Evolutionary conservation across 257 asterid species (phyloP).

Genomic region (Misopates orontium): DNA sequence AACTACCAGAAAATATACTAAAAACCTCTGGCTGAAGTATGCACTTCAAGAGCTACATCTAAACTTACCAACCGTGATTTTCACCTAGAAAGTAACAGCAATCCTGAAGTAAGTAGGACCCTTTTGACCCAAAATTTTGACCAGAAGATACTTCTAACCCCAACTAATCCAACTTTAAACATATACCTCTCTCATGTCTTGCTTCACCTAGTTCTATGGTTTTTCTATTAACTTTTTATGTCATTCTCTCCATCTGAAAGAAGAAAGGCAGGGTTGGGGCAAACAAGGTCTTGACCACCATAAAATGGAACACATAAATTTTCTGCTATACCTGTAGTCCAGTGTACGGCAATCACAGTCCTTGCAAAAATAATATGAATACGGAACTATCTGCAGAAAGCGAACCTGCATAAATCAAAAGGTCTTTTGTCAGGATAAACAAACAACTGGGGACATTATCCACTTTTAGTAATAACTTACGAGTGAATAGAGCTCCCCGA

Average conservation of each 20-base stretch:
- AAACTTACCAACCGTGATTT: not conserved
- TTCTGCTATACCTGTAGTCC: slow-evolving; percentile 69
- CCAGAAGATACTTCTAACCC: slow-evolving; percentile 14
- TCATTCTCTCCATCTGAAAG: not conserved
- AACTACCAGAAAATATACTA: not conserved
- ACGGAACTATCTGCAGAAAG: slow-evolving; percentile 80
- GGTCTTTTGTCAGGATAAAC: slow-evolving; percentile 22
- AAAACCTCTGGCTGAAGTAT: slow-evolving; percentile 4
- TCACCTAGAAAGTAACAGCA: not conserved
- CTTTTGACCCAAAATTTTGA: not conserved
- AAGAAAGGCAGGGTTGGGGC: slow-evolving; percentile 6
- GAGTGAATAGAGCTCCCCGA: slow-evolving; percentile 97
- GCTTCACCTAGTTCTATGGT: not conserved
- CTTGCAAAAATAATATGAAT: slow-evolving; percentile 89
- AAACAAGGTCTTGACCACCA: slow-evolving; percentile 3
- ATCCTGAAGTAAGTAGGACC: not conserved
- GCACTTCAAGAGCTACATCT: slow-evolving; percentile 14
- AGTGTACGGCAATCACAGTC: slow-evolving; percentile 87
- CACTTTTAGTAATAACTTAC: slow-evolving; percentile 52
- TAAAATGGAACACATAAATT: slow-evolving; percentile 18
- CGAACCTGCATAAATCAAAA: slow-evolving; percentile 67
- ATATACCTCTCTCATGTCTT: not conserved
- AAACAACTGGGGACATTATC: no score
- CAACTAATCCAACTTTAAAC: not conserved
- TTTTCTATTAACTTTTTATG: not conserved